Conservation (phyloP, 2,329 filamentous ascomycete genomes). For the Ceratocystis diversiconidia region DNA sequence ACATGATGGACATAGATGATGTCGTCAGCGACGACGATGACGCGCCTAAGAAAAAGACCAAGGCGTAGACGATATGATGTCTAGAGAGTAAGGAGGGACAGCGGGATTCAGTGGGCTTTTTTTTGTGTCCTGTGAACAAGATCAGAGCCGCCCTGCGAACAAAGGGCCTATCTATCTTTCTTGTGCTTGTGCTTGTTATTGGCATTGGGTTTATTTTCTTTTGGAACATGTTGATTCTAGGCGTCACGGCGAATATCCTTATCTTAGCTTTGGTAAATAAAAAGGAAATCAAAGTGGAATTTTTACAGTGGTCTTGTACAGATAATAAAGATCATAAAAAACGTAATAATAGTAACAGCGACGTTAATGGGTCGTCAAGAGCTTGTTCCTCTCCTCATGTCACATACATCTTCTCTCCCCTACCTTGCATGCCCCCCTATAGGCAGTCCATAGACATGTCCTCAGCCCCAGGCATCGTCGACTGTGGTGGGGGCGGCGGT, state of each 20-base stretch:
- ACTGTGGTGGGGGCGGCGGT: constrained; percentile 14
- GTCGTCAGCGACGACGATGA: constrained; percentile 25
- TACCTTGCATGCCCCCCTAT: constrained; percentile 2
- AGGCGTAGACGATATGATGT: not conserved
- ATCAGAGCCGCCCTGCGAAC: not conserved
- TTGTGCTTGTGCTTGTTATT: constrained; percentile 14
- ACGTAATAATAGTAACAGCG: not conserved
- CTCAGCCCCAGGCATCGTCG: constrained; percentile 7
- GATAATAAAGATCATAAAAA: not conserved
- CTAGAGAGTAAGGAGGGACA: not conserved
- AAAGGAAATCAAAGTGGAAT: constrained; percentile 4
- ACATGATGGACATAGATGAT: constrained; percentile 30
- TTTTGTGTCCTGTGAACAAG: not conserved
- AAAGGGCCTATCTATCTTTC: not conserved
- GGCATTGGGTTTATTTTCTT: constrained; percentile 11
- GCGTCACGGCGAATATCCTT: constrained; percentile 16
- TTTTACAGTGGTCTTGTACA: not conserved
- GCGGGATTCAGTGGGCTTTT: not conserved
- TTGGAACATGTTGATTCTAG: constrained; percentile 14
- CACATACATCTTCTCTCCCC: not conserved
- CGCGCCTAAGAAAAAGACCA: constrained; percentile 23
- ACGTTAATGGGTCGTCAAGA: not conserved
- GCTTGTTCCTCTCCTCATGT: too few relatives aligned
- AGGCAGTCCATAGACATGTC: constrained; percentile 11
- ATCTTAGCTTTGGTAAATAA: constrained; percentile 11